These are phyloP conservation scores for Sphaerulina populicola DNA, from an alignment of 2,329 filamentous ascomycete genomes.

Conservation along the genomic window DNA sequence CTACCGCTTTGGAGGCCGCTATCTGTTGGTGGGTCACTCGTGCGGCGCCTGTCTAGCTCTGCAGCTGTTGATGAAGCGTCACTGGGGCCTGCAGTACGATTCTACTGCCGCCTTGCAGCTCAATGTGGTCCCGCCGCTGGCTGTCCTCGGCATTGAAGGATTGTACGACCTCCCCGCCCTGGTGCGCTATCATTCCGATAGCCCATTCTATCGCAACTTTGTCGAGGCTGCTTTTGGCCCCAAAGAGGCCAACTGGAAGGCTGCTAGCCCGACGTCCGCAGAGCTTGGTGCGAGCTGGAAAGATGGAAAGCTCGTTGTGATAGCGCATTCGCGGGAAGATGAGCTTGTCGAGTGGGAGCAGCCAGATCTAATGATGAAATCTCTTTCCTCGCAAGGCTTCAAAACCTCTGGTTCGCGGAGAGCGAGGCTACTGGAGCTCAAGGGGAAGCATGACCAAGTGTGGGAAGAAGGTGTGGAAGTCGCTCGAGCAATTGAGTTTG, in stretches of 20 bases:
- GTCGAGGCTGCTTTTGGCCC: conserved; percentile 54
- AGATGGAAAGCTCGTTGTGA: conserved; percentile 34
- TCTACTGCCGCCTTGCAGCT: conserved; percentile 22
- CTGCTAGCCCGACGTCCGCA: conserved; percentile 46
- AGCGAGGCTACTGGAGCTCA: conserved; percentile 41
- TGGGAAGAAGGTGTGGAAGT: conserved; percentile 55
- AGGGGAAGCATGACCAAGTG: conserved; percentile 55
- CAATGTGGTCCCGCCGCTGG: conserved; percentile 38
- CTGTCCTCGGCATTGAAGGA: conserved; percentile 55
- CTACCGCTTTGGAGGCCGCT: conserved; percentile 40
- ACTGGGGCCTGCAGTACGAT: conserved; percentile 29
- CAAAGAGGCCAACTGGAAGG: conserved; percentile 44
- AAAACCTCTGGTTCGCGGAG: conserved; percentile 25
- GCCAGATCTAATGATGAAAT: conserved; percentile 48
- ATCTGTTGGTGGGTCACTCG: conserved; percentile 54
- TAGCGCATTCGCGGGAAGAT: conserved; percentile 43
- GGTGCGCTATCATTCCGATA: conserved; percentile 35
- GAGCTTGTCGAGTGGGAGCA: conserved; percentile 49
- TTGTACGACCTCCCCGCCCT: conserved; percentile 58
- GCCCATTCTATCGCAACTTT: conserved; percentile 51
- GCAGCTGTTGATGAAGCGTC: conserved; percentile 48
- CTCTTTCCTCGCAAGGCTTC: conserved; percentile 41
- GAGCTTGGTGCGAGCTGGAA: conserved; percentile 40
- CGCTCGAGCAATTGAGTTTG: conserved; percentile 35
- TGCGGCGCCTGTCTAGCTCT: conserved; percentile 57